phyloP scores from a whole-genome alignment of 2,329 filamentous ascomycete genomes.

The Diaporthe sp. region DNA sequence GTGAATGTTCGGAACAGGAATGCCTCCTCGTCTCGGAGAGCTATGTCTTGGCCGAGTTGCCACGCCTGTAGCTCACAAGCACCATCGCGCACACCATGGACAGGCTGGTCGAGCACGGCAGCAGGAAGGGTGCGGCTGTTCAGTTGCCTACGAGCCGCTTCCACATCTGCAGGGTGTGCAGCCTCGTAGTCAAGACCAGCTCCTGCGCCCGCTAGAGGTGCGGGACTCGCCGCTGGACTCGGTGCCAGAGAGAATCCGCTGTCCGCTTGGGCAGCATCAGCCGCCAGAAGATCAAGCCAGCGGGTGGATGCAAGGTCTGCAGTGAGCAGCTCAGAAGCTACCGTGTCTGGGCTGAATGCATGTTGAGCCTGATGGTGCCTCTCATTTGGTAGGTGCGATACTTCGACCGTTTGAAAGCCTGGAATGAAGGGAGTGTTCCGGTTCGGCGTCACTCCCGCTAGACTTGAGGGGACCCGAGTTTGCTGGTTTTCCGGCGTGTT shows the following conservation, averaged over 20 bases:
- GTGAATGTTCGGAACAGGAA: constrained; percentile 17
- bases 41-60: constrained; percentile 27
- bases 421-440: not conserved
- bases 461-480: not conserved
- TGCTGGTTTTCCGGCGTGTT: not conserved
- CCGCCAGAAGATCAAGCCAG: constrained; percentile 49
- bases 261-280: constrained; percentile 50
- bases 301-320: constrained; percentile 48
- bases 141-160: not conserved
- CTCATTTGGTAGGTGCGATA: not conserved
- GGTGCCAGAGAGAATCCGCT: constrained; percentile 46
- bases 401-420: not conserved
- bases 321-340: constrained; percentile 46
- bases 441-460: not conserved
- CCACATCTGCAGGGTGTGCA: not conserved
- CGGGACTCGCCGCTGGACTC: constrained; percentile 17
- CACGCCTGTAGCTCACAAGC: constrained; percentile 8
- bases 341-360: constrained; percentile 46
- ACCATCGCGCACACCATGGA: not conserved
- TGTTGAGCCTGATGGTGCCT: constrained; percentile 32
- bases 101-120: not conserved
- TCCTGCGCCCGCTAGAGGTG: not conserved
- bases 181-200: not conserved
- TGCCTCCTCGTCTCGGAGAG: constrained; percentile 13
- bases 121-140: not conserved